Evolutionary conservation across 192 early-diverging fungal genomes (phyloP), one percentile per base, ranked within the genome.

Genomic region (Coemansia sp.): DNA sequence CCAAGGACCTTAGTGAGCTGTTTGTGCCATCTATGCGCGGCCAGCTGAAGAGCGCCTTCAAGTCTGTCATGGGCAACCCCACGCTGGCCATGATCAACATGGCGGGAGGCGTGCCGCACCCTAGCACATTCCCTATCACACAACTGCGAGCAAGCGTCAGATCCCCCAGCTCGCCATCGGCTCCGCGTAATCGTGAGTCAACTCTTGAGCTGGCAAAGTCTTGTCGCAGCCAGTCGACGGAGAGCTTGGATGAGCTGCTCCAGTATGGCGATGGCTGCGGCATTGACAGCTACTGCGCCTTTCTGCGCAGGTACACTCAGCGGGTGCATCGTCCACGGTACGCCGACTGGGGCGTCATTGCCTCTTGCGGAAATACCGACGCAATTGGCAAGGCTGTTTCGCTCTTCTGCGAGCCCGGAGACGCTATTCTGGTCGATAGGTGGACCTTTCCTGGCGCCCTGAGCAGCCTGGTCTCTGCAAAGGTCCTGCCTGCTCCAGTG

Each of bases 61-160:
- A 76, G 61, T 68, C 79, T 0, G 71, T 82, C 64, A 82, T 82
- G 79, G 79, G 74, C 45, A 70, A 52, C 59, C 79, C 74, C 15
- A 82, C 74, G 11, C 61, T 69, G 15, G 49, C 74, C 24, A 87
- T 88, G 84, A 81, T 93, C 61, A 88, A 89, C 39, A 81, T 93
- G 39, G 89, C 87, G 1, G 89, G 89, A 34, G 91, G 91, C 8
- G 80, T 88, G 53, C 91, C 90, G 0, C 85, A 89, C 43, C 80
- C 85, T 3, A 69, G 62, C 18, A 85, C 88, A 16, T 91, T 91
- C 61, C 89, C 90, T 8, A 86, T 90, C 56, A 75, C 71, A 4
- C 83, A 84, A 44, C 75, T 92, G 50, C 77, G 67, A 39, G 75
- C 87, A 30, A 84, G 66, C 5, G 75, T 89, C 7, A 66, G 87